These are phyloP conservation scores for Diutina rugosa DNA, from an alignment of 1,139 yeast genomes.

Conservation along the genomic window DNA sequence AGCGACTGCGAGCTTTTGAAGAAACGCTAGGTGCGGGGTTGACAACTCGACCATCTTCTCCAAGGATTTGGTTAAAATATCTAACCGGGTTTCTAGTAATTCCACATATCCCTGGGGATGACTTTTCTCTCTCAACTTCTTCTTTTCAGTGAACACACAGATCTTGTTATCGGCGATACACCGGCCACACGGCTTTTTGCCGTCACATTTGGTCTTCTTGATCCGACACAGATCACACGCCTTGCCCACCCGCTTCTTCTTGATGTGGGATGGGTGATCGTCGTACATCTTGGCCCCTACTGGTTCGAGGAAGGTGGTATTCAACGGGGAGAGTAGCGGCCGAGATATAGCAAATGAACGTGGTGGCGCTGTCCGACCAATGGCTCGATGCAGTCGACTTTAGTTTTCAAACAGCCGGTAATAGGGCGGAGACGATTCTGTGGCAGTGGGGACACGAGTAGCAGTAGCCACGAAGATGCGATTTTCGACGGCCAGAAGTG, in stretches of 20 bases:
- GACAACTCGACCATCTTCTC: conserved; percentile 25
- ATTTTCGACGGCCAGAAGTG: background rate
- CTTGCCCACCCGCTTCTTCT: conserved; percentile 64
- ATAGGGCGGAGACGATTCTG: background rate
- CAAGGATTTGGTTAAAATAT: conserved; percentile 45
- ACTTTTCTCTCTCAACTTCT: conserved; percentile 44
- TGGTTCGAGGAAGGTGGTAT: background rate
- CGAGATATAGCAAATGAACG: background rate
- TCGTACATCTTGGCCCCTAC: background rate
- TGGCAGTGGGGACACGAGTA: background rate
- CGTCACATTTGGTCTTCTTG: conserved; percentile 68
- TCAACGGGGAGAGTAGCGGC: background rate
- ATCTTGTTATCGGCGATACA: conserved; percentile 61
- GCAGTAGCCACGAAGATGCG: background rate
- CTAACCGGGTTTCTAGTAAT: conserved; percentile 53
- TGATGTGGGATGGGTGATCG: conserved; percentile 6
- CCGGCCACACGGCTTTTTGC: conserved; percentile 61
- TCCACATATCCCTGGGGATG: conserved; percentile 63
- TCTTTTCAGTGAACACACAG: conserved; percentile 63
- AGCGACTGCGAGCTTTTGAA: conserved; percentile 11
- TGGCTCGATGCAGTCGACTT: background rate
- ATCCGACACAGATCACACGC: conserved; percentile 75
- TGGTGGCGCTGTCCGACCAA: background rate
- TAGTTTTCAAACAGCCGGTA: background rate
- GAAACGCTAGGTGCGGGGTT: conserved; percentile 22